phyloP scores from a whole-genome alignment of 2,329 filamentous ascomycete species.

The Thielaviopsis euricoi region DNA sequence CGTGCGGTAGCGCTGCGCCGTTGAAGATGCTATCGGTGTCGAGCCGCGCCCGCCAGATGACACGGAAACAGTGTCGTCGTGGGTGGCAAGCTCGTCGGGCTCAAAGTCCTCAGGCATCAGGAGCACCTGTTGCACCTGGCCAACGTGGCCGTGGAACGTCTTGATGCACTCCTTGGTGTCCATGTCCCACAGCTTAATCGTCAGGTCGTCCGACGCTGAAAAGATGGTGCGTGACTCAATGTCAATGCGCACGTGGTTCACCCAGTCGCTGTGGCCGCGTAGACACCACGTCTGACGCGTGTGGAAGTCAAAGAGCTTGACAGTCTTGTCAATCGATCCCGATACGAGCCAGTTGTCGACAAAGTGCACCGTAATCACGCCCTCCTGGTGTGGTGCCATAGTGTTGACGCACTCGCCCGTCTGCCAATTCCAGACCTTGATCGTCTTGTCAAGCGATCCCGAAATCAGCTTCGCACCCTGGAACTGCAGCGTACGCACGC shows the following conservation, averaged over 20 bases:
- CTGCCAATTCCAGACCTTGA: conserved; percentile 94
- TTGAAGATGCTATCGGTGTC: conserved; percentile 9
- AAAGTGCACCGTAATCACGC: conserved; percentile 78
- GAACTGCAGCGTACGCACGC: conserved; percentile 81
- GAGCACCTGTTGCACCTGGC: conserved; percentile 84
- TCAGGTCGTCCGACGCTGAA: conserved; percentile 86
- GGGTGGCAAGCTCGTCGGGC: conserved; percentile 48
- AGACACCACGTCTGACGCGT: conserved; percentile 67
- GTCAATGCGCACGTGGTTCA: conserved; percentile 89
- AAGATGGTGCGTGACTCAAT: conserved; percentile 68
- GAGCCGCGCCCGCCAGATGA: conserved; percentile 28
- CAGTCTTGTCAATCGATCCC: conserved; percentile 73
- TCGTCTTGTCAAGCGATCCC: conserved; percentile 70
- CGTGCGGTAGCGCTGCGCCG: conserved; percentile 12
- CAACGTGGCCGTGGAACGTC: conserved; percentile 75
- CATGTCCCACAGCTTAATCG: conserved; percentile 82
- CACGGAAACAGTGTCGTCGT: conserved; percentile 37
- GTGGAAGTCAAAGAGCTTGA: conserved; percentile 86
- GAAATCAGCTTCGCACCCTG: conserved; percentile 84
- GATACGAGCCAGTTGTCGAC: conserved; percentile 72
- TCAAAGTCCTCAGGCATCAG: conserved; percentile 78
- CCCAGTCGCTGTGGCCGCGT: conserved; percentile 80
- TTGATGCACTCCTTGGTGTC: conserved; percentile 66
- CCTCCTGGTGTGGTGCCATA: conserved; percentile 60
- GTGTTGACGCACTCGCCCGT: conserved; percentile 77